Base-by-base conservation (phyloP, 169 alveolate genomes). In the Eimeria sp. region DNA sequence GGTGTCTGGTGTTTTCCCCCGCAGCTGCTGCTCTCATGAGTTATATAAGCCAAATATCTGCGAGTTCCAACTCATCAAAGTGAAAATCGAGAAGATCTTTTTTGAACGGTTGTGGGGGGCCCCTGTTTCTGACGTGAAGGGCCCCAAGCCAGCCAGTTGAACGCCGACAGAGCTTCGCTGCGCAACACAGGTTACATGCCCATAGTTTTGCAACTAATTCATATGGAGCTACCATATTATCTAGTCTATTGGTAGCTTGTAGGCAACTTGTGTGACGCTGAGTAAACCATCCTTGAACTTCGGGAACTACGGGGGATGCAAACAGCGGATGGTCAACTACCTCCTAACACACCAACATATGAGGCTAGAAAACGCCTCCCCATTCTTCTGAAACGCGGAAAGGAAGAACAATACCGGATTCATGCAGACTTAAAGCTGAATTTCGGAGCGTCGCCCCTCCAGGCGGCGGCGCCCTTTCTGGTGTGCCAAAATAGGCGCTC, bases 101-200 rank as follows among this genome's bases (percentile, higher is more conserved):
- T 25, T 9, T 9, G 52, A 64, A 30, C 62, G 14, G 68, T 16
- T 78, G 46, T 43, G 49, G 49, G 49, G 68, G 88, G 88, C 88
- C 88, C 88, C 68, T 27, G 49, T 6, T 33, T 40, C n/a, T 49
- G 66, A 18, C 49, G 49, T 2, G 18, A 52, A 27, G 88, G 66
- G 88, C 88, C 88, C 88, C 88, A 54, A 49, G 23, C 46, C 88
- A 37, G n/a, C 88, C 66, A 52, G 52, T 52, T 78, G 88, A 49
- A 30, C 68, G 88, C 9, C 40, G 49, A 46, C 49, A 27, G 46
- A 52, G 6, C 40, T 33, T 49, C 40, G 64, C 37, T 27, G 18
- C 66, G 18, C 30, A 52, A 6, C 46, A 40, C 83, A 74, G 83
- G 30, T 40, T 74, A 74, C 33, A 6, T 40, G 33, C 33, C 33